Evolutionary conservation across 441 rosid species (phyloP).

Genomic region (Populus hybrid): DNA sequence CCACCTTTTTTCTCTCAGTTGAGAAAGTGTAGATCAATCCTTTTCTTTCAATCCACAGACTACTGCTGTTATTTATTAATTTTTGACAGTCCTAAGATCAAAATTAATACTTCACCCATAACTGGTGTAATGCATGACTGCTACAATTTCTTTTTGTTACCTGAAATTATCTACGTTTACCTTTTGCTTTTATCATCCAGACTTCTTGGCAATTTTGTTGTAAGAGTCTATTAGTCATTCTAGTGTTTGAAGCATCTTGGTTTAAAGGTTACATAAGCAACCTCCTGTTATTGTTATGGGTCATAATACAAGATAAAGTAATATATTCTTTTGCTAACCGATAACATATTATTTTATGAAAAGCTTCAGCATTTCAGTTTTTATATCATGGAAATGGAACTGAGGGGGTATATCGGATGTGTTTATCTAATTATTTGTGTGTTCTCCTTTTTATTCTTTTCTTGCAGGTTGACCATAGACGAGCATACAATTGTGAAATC

Average conservation of each 20-base stretch:
- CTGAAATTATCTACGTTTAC: neutral
- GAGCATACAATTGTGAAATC: constrained; percentile 96
- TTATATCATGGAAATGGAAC: neutral
- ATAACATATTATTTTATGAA: neutral
- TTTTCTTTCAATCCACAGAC: neutral
- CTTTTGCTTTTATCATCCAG: neutral
- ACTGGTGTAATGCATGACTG: neutral
- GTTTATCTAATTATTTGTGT: neutral
- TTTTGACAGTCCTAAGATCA: neutral
- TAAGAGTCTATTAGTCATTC: neutral
- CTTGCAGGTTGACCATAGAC: constrained; percentile 85
- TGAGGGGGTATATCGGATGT: neutral
- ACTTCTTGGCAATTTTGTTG: neutral
- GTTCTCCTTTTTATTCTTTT: constrained; percentile 8
- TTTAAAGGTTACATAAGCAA: neutral
- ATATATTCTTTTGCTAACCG: neutral
- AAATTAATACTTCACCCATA: neutral
- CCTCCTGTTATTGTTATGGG: neutral
- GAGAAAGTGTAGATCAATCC: neutral
- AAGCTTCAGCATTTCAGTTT: neutral
- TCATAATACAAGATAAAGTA: neutral
- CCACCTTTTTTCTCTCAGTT: constrained; percentile 4
- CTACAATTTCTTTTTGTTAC: neutral
- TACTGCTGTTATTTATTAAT: neutral
- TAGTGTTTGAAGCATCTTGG: neutral